These are phyloP conservation scores for Puya raimondii DNA, from an alignment of 176 grass and related monocot species.

Conservation along the genomic window DNA sequence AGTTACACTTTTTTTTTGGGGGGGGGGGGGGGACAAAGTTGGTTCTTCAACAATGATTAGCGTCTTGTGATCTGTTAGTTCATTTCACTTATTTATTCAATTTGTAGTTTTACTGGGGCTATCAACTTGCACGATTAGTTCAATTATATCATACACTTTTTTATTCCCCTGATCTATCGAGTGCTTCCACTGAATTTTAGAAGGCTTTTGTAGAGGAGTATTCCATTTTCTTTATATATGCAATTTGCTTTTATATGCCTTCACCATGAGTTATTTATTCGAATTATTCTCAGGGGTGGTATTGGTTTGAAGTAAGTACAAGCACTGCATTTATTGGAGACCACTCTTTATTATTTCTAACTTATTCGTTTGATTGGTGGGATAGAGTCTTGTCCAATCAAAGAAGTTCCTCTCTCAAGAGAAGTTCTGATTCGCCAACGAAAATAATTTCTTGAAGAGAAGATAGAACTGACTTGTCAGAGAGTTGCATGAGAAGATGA, in stretches of 20 bases:
- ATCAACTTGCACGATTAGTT: background rate
- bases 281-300: conserved; percentile 50
- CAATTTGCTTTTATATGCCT: conserved; percentile 10
- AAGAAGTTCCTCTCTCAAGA: conserved; percentile 75
- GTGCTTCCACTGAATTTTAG: background rate
- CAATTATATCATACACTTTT: background rate
- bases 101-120: background rate
- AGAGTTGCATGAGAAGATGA: conserved; percentile 68
- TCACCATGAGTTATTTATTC: conserved; percentile 34
- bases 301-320: conserved; percentile 68
- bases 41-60: background rate
- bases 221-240: conserved; percentile 7
- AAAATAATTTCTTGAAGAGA: conserved; percentile 66
- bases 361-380: conserved; percentile 61
- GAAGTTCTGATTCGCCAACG: conserved; percentile 53
- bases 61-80: background rate
- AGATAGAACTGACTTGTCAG: conserved; percentile 40
- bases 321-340: conserved; percentile 51
- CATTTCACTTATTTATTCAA: background rate
- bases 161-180: background rate
- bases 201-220: background rate
- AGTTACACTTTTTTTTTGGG: too few relatives aligned
- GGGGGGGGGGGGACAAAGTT: background rate
- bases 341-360: conserved; percentile 46
- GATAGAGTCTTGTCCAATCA: conserved; percentile 52